These are phyloP conservation scores for Claviceps cyperi DNA, from an alignment of 2,329 filamentous ascomycete genomes.

Conservation along the genomic window DNA sequence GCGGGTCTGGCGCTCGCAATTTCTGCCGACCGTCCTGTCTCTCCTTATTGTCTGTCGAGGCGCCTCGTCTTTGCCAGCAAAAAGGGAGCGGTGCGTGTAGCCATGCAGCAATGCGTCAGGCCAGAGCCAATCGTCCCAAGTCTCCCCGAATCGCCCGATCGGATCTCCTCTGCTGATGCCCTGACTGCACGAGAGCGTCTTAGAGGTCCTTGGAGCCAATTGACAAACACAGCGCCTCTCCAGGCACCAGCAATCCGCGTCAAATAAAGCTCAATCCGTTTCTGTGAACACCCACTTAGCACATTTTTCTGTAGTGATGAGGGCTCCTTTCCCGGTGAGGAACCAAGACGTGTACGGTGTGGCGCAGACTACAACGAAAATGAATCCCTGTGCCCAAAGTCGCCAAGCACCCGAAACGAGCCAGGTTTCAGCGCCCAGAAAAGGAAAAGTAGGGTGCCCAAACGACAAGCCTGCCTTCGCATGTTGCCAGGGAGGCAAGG, in stretches of 20 bases:
- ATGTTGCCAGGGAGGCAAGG: not conserved
- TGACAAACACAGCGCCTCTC: not conserved
- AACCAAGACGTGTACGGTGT: constrained; percentile 4
- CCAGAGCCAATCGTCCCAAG: not conserved
- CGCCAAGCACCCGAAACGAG: not conserved
- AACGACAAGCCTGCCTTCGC: not conserved
- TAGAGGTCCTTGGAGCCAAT: not conserved
- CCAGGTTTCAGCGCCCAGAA: not conserved
- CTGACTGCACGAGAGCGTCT: not conserved
- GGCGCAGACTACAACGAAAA: constrained; percentile 1
- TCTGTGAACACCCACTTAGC: constrained; percentile 4
- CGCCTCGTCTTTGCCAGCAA: not conserved
- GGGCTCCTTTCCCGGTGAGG: not conserved
- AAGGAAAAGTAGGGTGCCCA: not conserved
- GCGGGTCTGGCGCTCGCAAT: not conserved
- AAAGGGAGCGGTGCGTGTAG: constrained; percentile 2
- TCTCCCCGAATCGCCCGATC: not conserved
- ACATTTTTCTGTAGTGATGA: not conserved
- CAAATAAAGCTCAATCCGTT: constrained; percentile 1
- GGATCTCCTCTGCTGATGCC: not conserved
- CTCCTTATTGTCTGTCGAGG: not conserved
- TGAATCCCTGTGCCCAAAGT: not conserved
- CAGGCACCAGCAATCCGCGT: not conserved
- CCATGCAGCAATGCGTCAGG: not conserved
- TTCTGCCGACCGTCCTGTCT: not conserved